A percentile compares a stretch with the other conserved stretches of the same genome.
Evolutionary conservation across 1,139 yeast species (phyloP).

Genomic region (Candida pseudoviswanathii): DNA sequence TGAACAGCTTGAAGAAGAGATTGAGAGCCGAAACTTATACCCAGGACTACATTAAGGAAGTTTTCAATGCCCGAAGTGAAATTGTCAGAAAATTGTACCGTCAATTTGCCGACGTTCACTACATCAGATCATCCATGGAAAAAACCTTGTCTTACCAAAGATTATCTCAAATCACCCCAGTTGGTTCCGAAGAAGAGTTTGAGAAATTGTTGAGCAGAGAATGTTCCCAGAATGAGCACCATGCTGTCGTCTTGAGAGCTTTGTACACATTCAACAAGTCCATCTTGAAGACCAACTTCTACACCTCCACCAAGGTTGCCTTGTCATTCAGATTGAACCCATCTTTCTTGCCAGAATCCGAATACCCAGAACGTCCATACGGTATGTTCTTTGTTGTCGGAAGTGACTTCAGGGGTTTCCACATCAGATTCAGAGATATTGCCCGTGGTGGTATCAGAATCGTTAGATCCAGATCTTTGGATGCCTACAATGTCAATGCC

Average conservation of each 20-base stretch:
- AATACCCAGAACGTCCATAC: conserved; percentile 89
- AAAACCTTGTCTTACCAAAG: conserved; percentile 91
- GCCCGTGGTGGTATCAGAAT: conserved; percentile 98
- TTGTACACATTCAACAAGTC: conserved; percentile 83
- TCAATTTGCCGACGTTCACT: conserved; percentile 90
- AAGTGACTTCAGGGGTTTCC: conserved; percentile 96
- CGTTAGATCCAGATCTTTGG: conserved; percentile 83
- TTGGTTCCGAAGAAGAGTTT: conserved; percentile 75
- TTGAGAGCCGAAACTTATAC: conserved; percentile 93
- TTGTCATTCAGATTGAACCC: conserved; percentile 91
- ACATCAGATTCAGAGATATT: conserved; percentile 93
- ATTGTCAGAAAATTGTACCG: conserved; percentile 84
- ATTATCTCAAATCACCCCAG: conserved; percentile 73
- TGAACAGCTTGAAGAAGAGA: conserved; percentile 82
- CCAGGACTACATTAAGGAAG: conserved; percentile 78
- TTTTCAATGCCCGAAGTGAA: conserved; percentile 68
- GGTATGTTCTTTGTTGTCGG: conserved; percentile 98
- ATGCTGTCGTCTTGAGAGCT: conserved; percentile 78
- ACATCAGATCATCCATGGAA: conserved; percentile 70
- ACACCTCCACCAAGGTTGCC: conserved; percentile 93
- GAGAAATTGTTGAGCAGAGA: conserved; percentile 65
- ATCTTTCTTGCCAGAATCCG: conserved; percentile 75
- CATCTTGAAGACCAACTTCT: conserved; percentile 90
- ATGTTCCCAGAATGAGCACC: conserved; percentile 81
- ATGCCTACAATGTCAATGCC: conserved; percentile 83